Percentiles rank a stretch among this genome's conserved stretches.
Conservation (phyloP, 441 rosid genomes). For the Iberis amara region DNA sequence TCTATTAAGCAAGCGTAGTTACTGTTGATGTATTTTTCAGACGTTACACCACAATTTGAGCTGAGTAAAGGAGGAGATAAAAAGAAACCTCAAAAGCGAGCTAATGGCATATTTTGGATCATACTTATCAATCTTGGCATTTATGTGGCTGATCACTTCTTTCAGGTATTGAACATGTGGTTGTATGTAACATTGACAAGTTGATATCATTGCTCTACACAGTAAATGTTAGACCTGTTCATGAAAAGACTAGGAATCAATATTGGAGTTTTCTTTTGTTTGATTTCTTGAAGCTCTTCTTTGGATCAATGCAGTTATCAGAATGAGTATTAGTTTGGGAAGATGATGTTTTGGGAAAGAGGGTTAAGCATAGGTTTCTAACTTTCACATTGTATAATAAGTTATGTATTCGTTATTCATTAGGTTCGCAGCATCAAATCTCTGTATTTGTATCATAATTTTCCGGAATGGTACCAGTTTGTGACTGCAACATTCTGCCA, state of each 20-base stretch:
- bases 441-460: conserved; percentile 67
- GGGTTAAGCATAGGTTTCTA: background rate
- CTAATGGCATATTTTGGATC: conserved; percentile 76
- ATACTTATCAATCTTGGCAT: conserved; percentile 79
- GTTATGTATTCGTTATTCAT: conserved; percentile 1
- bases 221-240: too few species aligned
- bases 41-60: conserved; percentile 56
- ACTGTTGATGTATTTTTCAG: conserved; percentile 31
- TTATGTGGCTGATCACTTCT: conserved; percentile 66
- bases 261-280: background rate
- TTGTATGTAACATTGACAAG: background rate
- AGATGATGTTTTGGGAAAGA: conserved; percentile 8
- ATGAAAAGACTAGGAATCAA: too few species aligned
- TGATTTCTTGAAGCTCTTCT: background rate
- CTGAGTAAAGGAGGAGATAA: conserved; percentile 47
- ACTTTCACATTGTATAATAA: background rate
- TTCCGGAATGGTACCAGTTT: conserved; percentile 86
- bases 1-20: background rate
- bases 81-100: conserved; percentile 46
- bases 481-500: conserved; percentile 89
- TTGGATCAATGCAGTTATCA: background rate
- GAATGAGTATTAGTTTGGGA: background rate
- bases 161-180: conserved; percentile 46
- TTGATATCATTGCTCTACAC: too few species aligned
- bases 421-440: conserved; percentile 58